Percentiles rank a stretch among this genome's conserved stretches.
Evolutionary conservation across 202 grass and related monocot genomes (phyloP).

Genomic region (Elaeis oleifera): DNA sequence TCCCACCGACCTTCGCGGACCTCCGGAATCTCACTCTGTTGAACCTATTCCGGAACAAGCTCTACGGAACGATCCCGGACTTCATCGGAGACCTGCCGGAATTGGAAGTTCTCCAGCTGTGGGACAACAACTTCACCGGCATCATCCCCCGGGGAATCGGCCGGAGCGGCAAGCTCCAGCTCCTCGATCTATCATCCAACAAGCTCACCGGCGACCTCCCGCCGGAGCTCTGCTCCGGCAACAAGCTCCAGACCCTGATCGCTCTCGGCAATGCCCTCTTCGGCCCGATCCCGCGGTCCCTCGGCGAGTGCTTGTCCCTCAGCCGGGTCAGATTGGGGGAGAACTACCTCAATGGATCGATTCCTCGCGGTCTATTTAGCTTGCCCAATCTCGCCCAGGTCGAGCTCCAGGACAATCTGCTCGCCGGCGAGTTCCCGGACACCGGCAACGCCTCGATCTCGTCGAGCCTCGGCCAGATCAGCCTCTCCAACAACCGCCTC

Average conservation of each 20-base stretch:
- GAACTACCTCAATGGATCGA: conserved; percentile 8
- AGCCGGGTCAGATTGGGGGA: background rate
- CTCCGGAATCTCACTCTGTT: background rate
- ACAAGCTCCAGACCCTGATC: conserved; percentile 6
- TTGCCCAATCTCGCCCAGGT: conserved; percentile 11
- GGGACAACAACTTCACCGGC: background rate
- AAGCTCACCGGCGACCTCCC: conserved; percentile 6
- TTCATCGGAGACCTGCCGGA: background rate
- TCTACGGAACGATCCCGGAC: background rate
- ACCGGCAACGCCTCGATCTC: background rate
- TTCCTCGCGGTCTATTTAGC: background rate
- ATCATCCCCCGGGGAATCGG: too few relatives aligned
- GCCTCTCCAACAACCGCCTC: conserved; percentile 12
- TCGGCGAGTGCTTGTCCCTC: background rate
- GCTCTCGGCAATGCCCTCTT: background rate
- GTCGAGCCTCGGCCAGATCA: background rate
- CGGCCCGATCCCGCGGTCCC: background rate
- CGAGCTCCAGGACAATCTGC: conserved; percentile 2
- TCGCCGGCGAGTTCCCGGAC: conserved; percentile 5
- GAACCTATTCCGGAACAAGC: background rate
- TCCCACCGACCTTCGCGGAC: background rate
- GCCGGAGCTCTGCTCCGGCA: conserved; percentile 1
- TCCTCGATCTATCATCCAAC: background rate
- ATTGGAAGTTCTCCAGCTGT: conserved; percentile 4
- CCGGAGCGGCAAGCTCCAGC: background rate